Percentiles rank a stretch among this genome's conserved stretches.
These are phyloP conservation scores for Eucalyptus viminalis DNA, from an alignment of 345 rosid species.

Conservation along the genomic window DNA sequence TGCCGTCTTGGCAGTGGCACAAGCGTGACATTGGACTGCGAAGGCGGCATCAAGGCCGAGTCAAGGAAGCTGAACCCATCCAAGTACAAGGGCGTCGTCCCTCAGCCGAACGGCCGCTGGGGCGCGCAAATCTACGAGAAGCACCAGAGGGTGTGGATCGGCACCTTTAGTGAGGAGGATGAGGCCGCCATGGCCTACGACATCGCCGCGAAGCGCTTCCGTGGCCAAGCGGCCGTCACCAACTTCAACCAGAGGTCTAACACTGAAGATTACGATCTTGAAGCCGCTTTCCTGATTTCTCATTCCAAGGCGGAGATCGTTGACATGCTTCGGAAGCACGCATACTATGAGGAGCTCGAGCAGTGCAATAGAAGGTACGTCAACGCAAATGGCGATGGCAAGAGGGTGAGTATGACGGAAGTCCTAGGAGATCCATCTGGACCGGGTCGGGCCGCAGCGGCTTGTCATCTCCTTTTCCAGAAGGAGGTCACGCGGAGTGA, in stretches of 20 bases:
- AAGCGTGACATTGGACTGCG: constrained; percentile 45
- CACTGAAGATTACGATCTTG: constrained; percentile 19
- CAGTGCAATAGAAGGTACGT: constrained; percentile 46
- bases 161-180: constrained; percentile 71
- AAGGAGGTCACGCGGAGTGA: constrained; percentile 54
- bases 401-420: neutral
- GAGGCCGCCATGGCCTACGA: constrained; percentile 87
- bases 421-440: neutral
- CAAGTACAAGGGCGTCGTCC: constrained; percentile 88
- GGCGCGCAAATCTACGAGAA: constrained; percentile 98
- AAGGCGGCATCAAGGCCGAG: constrained; percentile 56
- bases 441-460: neutral
- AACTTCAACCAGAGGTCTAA: constrained; percentile 39
- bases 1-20: constrained; percentile 41
- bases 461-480: constrained; percentile 16
- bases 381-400: neutral
- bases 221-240: constrained; percentile 70
- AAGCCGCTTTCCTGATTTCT: constrained; percentile 38
- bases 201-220: constrained; percentile 67
- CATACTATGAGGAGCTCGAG: constrained; percentile 60
- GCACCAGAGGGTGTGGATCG: constrained; percentile 96
- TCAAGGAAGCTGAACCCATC: constrained; percentile 80
- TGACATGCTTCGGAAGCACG: constrained; percentile 85
- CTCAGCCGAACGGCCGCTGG: constrained; percentile 96
- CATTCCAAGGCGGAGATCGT: constrained; percentile 86